Conservation (phyloP, 805 yeast species). For the Yueomyces sinensis region DNA sequence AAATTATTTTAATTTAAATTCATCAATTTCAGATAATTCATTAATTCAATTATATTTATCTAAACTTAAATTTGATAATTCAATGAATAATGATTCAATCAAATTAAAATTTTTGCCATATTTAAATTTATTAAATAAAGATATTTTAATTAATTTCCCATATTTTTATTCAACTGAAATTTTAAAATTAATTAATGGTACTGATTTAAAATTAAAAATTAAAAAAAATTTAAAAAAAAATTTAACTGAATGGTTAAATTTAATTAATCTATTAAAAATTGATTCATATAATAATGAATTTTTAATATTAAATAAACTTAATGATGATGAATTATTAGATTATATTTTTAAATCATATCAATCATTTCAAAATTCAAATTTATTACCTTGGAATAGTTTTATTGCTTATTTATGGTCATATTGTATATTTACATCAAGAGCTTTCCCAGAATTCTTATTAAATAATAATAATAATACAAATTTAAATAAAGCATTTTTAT, state of each 20-base stretch:
- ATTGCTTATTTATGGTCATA: constrained; percentile 66
- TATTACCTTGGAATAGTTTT: constrained; percentile 44
- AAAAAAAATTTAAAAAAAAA: constrained; percentile 32
- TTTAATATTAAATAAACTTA: background rate
- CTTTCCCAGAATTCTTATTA: constrained; percentile 66
- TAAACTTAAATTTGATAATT: constrained; percentile 28
- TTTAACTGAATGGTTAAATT: constrained; percentile 44
- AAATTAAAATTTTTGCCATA: constrained; percentile 29
- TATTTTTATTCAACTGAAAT: constrained; percentile 49
- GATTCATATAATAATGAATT: background rate
- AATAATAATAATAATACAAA: constrained; percentile 20
- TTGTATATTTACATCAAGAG: constrained; percentile 57
- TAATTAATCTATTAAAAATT: constrained; percentile 4
- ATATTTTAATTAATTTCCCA: constrained; percentile 41
- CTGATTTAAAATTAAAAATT: constrained; percentile 52
- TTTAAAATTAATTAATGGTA: constrained; percentile 40
- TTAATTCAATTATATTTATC: constrained; percentile 28
- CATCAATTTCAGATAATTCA: constrained; percentile 12
- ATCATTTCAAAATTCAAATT: constrained; percentile 4
- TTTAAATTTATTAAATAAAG: constrained; percentile 34
- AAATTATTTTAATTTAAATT: constrained; percentile 11
- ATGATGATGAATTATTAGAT: constrained; percentile 9
- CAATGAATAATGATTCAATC: constrained; percentile 4
- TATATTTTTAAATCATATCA: constrained; percentile 7
- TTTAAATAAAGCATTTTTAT: constrained; percentile 46